Conservation (phyloP, 371 early-diverging fungal species). For the Mucor plumbeus region DNA sequence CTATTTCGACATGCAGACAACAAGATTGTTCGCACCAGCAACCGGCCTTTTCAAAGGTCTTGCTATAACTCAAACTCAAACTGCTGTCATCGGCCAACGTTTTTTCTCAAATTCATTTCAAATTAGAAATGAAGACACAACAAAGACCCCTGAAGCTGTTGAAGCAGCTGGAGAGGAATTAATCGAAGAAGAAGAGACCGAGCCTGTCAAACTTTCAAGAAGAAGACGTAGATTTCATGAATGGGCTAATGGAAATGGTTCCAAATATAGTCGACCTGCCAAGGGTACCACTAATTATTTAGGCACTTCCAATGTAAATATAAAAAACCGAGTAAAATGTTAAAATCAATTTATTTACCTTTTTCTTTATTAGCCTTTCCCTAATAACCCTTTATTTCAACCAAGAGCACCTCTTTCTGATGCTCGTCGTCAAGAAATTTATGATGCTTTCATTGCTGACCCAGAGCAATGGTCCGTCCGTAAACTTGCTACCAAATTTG, state of each 20-base stretch:
- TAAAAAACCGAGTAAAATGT: background rate
- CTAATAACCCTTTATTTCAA: constrained; percentile 86
- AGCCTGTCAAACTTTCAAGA: constrained; percentile 49
- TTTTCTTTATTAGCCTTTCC: constrained; percentile 74
- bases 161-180: constrained; percentile 20
- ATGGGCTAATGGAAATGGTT: constrained; percentile 46
- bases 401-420: constrained; percentile 84
- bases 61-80: background rate
- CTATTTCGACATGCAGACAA: constrained; percentile 16
- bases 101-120: constrained; percentile 23
- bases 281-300: constrained; percentile 56
- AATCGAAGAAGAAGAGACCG: constrained; percentile 19
- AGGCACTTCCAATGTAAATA: constrained; percentile 18
- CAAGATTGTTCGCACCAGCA: constrained; percentile 24
- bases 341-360: background rate
- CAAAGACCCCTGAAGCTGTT: constrained; percentile 38
- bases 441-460: constrained; percentile 64
- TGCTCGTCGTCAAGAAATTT: constrained; percentile 73
- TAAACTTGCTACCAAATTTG: constrained; percentile 72
- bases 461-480: constrained; percentile 74
- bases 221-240: constrained; percentile 51
- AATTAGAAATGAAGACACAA: constrained; percentile 23
- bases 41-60: constrained; percentile 13
- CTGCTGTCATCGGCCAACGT: constrained; percentile 17
- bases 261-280: constrained; percentile 44